Percentiles rank a stretch among this genome's conserved stretches.
phyloP scores from a whole-genome alignment of 305 asterid genomes.

The Fraxinus latifolia region DNA sequence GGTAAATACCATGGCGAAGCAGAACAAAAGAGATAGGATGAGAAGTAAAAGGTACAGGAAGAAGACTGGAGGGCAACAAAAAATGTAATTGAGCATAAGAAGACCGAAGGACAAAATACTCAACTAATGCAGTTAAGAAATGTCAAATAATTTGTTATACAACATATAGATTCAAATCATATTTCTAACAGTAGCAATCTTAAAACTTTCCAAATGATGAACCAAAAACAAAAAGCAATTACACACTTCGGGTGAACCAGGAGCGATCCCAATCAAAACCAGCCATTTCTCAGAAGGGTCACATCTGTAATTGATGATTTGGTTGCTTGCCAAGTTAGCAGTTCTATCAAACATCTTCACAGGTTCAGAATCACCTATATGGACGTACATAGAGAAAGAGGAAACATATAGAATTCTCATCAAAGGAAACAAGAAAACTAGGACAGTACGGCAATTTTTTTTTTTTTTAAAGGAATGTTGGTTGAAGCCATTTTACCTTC shows the following conservation, averaged over 20 bases:
- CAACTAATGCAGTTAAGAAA: neutral
- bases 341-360: conserved; percentile 92
- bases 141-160: neutral
- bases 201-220: conserved; percentile 20
- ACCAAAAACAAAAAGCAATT: neutral
- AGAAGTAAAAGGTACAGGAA: neutral
- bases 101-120: neutral
- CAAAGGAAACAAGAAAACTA: neutral
- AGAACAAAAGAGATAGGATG: neutral
- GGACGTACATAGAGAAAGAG: conserved; percentile 18
- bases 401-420: neutral
- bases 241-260: conserved; percentile 91
- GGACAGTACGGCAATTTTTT: neutral
- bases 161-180: neutral
- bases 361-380: conserved; percentile 90
- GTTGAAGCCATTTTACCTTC: conserved; percentile 51
- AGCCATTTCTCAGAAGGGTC: conserved; percentile 98
- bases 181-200: neutral
- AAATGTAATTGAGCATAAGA: neutral
- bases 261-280: conserved; percentile 96
- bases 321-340: conserved; percentile 84
- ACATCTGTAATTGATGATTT: conserved; percentile 84
- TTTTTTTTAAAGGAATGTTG: neutral
- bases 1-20: neutral
- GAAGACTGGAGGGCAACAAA: neutral